Percentiles rank a stretch among this genome's conserved stretches.
These are phyloP conservation scores for Sarcodon sp. DNA, from an alignment of 768 basidiomycete genomes.

Conservation along the genomic window DNA sequence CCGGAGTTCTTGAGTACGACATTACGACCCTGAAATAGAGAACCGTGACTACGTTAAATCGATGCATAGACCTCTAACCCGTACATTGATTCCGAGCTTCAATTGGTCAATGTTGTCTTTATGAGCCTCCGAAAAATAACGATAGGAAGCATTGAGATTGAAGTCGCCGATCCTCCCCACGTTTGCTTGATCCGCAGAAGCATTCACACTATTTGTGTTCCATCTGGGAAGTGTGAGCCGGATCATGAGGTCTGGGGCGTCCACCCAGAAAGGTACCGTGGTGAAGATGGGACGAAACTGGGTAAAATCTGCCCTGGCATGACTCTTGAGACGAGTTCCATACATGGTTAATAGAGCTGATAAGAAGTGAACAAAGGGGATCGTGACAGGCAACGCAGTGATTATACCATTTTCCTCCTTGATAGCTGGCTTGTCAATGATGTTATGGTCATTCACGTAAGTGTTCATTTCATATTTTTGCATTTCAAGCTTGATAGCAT, in stretches of 20 bases:
- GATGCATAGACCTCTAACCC: constrained; percentile 10
- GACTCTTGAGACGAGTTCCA: constrained; percentile 41
- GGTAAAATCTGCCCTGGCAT: constrained; percentile 51
- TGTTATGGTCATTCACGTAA: constrained; percentile 93
- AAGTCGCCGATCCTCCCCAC: constrained; percentile 49
- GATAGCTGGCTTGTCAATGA: constrained; percentile 79
- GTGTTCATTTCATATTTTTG: constrained; percentile 67
- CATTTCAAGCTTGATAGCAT: constrained; percentile 56
- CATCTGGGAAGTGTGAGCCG: constrained; percentile 71
- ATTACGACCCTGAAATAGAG: constrained; percentile 28
- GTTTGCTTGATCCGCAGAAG: constrained; percentile 42
- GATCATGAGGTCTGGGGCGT: constrained; percentile 43
- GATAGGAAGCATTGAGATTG: constrained; percentile 55
- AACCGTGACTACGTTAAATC: neutral
- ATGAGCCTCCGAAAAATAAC: constrained; percentile 53
- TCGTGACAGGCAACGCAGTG: neutral
- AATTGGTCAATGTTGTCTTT: constrained; percentile 72
- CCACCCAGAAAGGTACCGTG: constrained; percentile 49
- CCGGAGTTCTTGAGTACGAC: constrained; percentile 62
- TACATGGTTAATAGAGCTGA: constrained; percentile 61
- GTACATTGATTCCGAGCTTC: constrained; percentile 49
- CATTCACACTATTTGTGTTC: constrained; percentile 74
- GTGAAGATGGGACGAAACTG: constrained; percentile 62
- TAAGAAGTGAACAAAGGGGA: constrained; percentile 1
- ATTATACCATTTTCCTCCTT: constrained; percentile 72